These are phyloP conservation scores for Gastrodia elata DNA, from an alignment of 106 monocot species.

Conservation along the genomic window DNA sequence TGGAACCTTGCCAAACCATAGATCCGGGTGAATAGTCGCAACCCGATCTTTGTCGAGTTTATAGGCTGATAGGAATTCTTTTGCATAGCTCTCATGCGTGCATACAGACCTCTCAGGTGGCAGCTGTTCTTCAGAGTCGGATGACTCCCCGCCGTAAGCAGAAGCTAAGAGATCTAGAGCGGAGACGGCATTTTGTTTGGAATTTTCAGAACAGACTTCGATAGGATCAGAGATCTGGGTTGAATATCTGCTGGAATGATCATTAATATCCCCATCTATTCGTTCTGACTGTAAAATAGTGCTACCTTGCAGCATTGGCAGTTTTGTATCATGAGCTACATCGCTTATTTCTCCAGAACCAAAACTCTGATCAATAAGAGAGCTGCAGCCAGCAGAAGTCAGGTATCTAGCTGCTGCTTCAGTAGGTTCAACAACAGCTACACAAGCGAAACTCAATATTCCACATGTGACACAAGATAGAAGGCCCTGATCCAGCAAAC, in stretches of 20 bases:
- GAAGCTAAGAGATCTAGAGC: constrained; percentile 80
- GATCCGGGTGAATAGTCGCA: constrained; percentile 6
- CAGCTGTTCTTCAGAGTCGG: constrained; percentile 51
- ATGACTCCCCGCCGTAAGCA: constrained; percentile 50
- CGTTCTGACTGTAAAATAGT: constrained; percentile 11
- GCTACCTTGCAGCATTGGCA: constrained; percentile 1
- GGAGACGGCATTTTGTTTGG: constrained; percentile 26
- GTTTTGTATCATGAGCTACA: constrained; percentile 4
- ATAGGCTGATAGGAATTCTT: not conserved
- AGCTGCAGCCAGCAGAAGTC: constrained; percentile 46
- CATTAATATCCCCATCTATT: not conserved
- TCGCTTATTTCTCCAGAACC: constrained; percentile 17
- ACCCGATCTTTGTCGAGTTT: constrained; percentile 7
- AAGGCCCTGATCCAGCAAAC: constrained; percentile 63
- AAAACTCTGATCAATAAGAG: constrained; percentile 20
- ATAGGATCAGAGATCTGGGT: constrained; percentile 14
- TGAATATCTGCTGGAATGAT: constrained; percentile 12
- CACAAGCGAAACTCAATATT: constrained; percentile 81
- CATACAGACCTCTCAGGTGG: constrained; percentile 10
- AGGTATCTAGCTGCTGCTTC: constrained; percentile 45
- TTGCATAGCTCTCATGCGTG: constrained; percentile 13
- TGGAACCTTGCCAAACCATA: constrained; percentile 12
- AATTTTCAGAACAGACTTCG: constrained; percentile 19
- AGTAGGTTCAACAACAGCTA: constrained; percentile 71
- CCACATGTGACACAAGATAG: constrained; percentile 91